Evolutionary conservation across 805 yeast species (phyloP).

Genomic region (Monosporozyma solicola): DNA sequence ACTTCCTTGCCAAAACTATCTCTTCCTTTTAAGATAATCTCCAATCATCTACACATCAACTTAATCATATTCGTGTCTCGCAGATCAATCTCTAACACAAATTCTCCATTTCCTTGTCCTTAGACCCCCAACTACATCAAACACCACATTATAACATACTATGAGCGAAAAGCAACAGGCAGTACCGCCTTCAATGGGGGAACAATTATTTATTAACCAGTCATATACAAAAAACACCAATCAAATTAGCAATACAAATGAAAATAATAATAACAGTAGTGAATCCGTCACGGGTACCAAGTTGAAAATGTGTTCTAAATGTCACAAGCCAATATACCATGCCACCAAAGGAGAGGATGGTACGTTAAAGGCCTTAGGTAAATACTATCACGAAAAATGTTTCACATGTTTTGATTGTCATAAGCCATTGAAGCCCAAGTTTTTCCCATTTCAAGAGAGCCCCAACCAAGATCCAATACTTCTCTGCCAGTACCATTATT

Average conservation of each 20-base stretch:
- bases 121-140: neutral
- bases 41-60: neutral
- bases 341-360: slow-evolving; percentile 2
- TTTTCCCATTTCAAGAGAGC: slow-evolving; percentile 64
- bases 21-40: neutral
- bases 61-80: neutral
- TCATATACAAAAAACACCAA: neutral
- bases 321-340: slow-evolving; percentile 1
- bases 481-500: slow-evolving; percentile 88
- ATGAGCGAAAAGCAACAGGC: neutral
- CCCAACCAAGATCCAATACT: slow-evolving; percentile 39
- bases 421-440: slow-evolving; percentile 70
- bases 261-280: neutral
- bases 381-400: slow-evolving; percentile 78
- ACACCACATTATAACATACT: neutral
- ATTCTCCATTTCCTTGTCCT: too few relatives aligned
- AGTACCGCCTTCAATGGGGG: neutral
- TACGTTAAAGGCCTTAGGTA: slow-evolving; percentile 77
- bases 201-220: neutral
- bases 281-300: neutral
- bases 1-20: neutral
- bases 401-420: slow-evolving; percentile 83
- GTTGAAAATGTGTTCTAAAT: slow-evolving; percentile 2
- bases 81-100: neutral
- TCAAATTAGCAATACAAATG: neutral